Evolutionary conservation across 192 early-diverging fungal species (phyloP), one percentile per base, ranked within the genome.

Genomic region (Coemansia sp.): DNA sequence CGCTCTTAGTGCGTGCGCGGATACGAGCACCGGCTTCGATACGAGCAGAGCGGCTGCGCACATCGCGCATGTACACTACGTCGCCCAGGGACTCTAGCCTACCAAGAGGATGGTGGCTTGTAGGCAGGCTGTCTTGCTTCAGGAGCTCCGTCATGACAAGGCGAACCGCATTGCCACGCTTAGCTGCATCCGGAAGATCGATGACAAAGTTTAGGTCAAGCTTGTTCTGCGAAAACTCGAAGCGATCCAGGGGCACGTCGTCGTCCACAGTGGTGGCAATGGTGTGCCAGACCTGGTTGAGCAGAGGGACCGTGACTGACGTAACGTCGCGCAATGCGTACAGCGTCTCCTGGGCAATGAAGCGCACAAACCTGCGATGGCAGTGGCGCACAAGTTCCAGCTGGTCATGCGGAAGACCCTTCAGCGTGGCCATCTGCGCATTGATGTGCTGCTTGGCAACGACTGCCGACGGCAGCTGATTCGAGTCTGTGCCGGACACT

Each of bases 281-380:
- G 0, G 74, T 81, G 30, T 81, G 72, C 79, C 79, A 81, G 29
- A 81, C 79, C 50, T 81, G 73, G 45, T 59, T 68, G 29, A 81
- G 70, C 36, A 81, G 44, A 0, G 72, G 67, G 27, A 61, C 60
- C 5, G 74, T 76, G n/a, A 65, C 79, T n/a, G 74, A 69, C 25
- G 58, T 56, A 34, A 66, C 71, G 30, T 81, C 79, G 27, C 72
- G 74, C 55, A 81, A 54, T 20, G 79, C 74, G 29, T 76, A 68
- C 47, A 81, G 40, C 25, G 74, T 75, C 58, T 76, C 74, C 40
- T 76, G 79, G 4, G 69, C 74, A 64, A 81, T 57, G 19, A 81
- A 76, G 19, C 74, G 72, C 61, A 75, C 63, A 23, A 81, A 61
- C 25, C 57, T 65, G 27, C 74, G 62, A 45, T 81, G 79, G 53